phyloP scores from a whole-genome alignment of 106 monocot genomes.

The Acorus calamus region DNA sequence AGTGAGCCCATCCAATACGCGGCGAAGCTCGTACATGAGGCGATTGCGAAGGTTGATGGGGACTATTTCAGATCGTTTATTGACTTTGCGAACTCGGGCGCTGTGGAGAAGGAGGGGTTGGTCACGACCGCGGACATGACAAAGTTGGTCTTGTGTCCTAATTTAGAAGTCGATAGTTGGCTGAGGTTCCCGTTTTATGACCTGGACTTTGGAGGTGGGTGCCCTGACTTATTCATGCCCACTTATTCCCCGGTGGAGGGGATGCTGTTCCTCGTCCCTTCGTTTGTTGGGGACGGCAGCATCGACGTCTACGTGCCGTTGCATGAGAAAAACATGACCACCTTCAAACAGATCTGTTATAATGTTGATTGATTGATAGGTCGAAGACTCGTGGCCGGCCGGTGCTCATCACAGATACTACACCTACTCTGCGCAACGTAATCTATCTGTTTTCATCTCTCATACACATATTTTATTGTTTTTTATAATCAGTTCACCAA shows the following conservation, averaged over 20 bases:
- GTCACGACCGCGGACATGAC: conserved; percentile 6
- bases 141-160: conserved; percentile 5
- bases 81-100: conserved; percentile 16
- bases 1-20: background rate
- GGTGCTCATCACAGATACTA: too few species aligned
- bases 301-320: conserved; percentile 11
- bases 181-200: conserved; percentile 18
- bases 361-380: too few species aligned
- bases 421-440: too few species aligned
- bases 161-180: conserved; percentile 33
- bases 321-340: background rate
- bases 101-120: conserved; percentile 5
- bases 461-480: too few species aligned
- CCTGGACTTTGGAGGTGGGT: conserved; percentile 26
- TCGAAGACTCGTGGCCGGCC: too few species aligned
- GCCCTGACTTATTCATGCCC: conserved; percentile 17
- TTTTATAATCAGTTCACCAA: too few species aligned
- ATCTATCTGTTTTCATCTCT: too few species aligned
- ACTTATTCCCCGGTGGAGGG: conserved; percentile 19
- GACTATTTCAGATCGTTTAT: conserved; percentile 27
- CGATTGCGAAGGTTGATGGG: conserved; percentile 13
- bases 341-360: conserved; percentile 7
- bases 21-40: conserved; percentile 5
- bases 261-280: conserved; percentile 19
- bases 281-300: conserved; percentile 16